These are phyloP conservation scores for Aspergillus wentii DNA, from an alignment of 495 filamentous ascomycete genomes.

Conservation along the genomic window DNA sequence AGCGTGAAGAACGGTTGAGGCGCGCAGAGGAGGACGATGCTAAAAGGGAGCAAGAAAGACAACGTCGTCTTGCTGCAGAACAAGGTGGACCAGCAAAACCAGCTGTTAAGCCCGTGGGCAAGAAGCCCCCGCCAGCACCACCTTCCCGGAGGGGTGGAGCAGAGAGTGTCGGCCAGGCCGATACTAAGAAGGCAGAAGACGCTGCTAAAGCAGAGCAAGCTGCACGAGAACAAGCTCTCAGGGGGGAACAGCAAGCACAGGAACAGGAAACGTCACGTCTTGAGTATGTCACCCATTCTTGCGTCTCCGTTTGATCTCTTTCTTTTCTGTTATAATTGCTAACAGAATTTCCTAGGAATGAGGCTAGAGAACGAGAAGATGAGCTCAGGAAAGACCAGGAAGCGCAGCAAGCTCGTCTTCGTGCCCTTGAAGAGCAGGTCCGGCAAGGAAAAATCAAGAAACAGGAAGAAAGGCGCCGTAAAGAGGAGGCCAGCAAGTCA, in stretches of 20 bases:
- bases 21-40: constrained; percentile 95
- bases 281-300: constrained; percentile 63
- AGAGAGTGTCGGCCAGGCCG: constrained; percentile 55
- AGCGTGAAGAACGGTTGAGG: constrained; percentile 76
- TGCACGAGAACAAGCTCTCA: constrained; percentile 54
- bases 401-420: constrained; percentile 75
- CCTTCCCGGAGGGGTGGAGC: constrained; percentile 69
- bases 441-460: constrained; percentile 94
- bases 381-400: constrained; percentile 76
- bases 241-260: constrained; percentile 72
- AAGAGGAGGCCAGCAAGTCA: constrained; percentile 80
- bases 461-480: constrained; percentile 86
- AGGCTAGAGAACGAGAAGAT: constrained; percentile 69
- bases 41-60: constrained; percentile 82
- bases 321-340: constrained; percentile 18
- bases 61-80: constrained; percentile 81
- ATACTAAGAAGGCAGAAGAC: constrained; percentile 54
- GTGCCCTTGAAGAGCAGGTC: constrained; percentile 89
- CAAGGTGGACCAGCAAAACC: constrained; percentile 58
- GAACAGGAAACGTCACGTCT: constrained; percentile 67
- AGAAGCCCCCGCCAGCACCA: constrained; percentile 81
- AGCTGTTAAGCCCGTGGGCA: constrained; percentile 49
- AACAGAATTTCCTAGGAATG: constrained; percentile 54
- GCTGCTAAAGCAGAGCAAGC: constrained; percentile 45
- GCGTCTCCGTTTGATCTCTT: too few species aligned